Evolutionary conservation across 1,139 yeast species (phyloP).

Genomic region (Diutina ranongensis): DNA sequence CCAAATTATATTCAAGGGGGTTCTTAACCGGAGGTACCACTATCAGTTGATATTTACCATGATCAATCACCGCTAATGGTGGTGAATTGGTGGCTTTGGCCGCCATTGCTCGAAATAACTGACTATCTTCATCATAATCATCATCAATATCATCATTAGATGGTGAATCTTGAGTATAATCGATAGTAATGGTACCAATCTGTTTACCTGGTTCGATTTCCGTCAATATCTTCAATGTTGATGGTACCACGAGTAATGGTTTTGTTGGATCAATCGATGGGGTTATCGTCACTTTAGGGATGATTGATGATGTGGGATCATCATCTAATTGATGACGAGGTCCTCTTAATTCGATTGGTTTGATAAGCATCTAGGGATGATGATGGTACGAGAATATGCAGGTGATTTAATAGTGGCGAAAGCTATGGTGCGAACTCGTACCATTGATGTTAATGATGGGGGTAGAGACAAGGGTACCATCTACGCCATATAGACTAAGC

Average conservation of each 20-base stretch:
- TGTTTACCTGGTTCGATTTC: background rate
- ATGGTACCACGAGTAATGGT: background rate
- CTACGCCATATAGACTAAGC: no score
- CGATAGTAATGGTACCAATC: background rate
- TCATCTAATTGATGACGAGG: constrained; percentile 5
- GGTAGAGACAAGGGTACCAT: no score
- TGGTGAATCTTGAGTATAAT: background rate
- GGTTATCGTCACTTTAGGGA: background rate
- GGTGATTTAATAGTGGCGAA: background rate
- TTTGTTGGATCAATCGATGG: background rate
- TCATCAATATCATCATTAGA: background rate
- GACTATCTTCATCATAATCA: constrained; percentile 4
- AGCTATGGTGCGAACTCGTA: background rate
- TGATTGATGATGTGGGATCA: background rate
- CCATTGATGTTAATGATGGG: no score
- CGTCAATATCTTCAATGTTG: background rate
- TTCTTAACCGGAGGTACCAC: background rate
- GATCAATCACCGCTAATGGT: background rate
- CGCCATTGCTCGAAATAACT: background rate
- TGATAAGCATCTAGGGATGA: constrained; percentile 1
- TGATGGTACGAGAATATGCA: background rate
- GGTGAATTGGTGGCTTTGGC: background rate
- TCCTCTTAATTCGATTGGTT: background rate
- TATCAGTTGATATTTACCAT: background rate
- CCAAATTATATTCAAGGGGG: background rate